Evolutionary conservation across 2,329 filamentous ascomycete genomes (phyloP).

Genomic region (Knoxdaviesia capensis): DNA sequence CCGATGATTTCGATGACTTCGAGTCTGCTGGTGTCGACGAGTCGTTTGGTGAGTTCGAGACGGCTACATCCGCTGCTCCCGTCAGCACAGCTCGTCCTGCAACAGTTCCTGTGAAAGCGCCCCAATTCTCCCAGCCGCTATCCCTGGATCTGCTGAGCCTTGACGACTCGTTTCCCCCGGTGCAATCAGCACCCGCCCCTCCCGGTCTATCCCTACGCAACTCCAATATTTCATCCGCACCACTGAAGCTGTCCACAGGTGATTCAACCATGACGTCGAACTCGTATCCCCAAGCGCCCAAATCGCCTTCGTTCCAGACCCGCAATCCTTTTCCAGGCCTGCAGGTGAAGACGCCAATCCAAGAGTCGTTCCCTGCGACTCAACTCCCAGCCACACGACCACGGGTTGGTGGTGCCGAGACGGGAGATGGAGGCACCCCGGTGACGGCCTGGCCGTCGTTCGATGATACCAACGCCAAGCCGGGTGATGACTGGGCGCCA

Average conservation of each 20-base stretch:
- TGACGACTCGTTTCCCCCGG: slow-evolving; percentile 10
- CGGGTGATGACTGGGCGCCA: slow-evolving; percentile 27
- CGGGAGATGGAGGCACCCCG: slow-evolving; percentile 10
- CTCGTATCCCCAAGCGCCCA: slow-evolving; percentile 25
- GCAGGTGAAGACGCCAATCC: slow-evolving; percentile 21
- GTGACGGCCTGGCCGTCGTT: slow-evolving; percentile 25
- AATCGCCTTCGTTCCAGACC: slow-evolving; percentile 30
- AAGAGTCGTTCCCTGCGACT: slow-evolving; percentile 10
- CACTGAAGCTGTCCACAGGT: not conserved
- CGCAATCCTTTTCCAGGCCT: slow-evolving; percentile 31
- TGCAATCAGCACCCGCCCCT: too few relatives aligned
- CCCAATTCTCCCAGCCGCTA: slow-evolving; percentile 5
- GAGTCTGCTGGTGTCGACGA: slow-evolving; percentile 16
- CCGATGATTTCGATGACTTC: slow-evolving; percentile 29
- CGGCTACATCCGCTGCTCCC: slow-evolving; percentile 1
- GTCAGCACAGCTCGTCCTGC: too few relatives aligned
- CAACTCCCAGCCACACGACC: too few relatives aligned
- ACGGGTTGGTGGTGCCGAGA: too few relatives aligned
- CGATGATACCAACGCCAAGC: slow-evolving; percentile 8
- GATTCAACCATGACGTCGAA: not conserved
- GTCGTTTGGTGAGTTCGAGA: slow-evolving; percentile 22
- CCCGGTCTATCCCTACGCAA: slow-evolving; percentile 14
- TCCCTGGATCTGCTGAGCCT: slow-evolving; percentile 21
- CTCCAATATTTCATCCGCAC: slow-evolving; percentile 9
- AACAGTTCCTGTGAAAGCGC: too few relatives aligned